Evolutionary conservation across 768 basidiomycete genomes (phyloP).

Genomic region (Mycena sanguinolenta): DNA sequence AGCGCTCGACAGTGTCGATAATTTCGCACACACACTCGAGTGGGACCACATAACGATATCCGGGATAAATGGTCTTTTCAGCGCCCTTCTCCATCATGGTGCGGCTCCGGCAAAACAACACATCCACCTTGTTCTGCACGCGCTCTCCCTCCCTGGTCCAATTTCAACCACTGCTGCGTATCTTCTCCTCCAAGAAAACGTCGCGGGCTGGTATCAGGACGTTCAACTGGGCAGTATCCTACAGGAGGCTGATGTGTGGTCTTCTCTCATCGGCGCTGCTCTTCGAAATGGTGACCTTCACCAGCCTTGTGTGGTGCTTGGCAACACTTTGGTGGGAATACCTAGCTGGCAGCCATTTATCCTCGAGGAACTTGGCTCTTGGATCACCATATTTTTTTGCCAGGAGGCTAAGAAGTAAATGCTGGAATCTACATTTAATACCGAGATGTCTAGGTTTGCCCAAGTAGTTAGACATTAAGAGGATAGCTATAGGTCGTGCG

Average conservation of each 20-base stretch:
- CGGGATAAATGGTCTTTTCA: background rate
- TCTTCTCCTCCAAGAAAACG: background rate
- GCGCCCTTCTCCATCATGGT: background rate
- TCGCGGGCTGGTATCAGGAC: background rate
- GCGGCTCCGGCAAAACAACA: background rate
- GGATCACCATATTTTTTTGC: constrained; percentile 15
- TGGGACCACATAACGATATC: background rate
- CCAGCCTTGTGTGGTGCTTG: background rate
- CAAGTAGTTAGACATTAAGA: too few species aligned
- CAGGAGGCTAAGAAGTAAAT: background rate
- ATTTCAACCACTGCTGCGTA: background rate
- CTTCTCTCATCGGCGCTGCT: background rate
- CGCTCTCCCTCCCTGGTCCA: background rate
- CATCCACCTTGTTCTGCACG: background rate
- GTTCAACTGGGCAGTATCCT: background rate
- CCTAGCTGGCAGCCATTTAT: constrained; percentile 5
- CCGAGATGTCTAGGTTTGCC: too few species aligned
- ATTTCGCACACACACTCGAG: background rate
- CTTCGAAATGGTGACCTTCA: background rate
- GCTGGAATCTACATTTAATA: too few species aligned
- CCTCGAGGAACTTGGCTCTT: constrained; percentile 1
- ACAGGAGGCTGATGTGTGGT: background rate
- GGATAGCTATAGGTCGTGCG: too few species aligned
- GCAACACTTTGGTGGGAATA: background rate
- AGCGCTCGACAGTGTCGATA: background rate